Evolutionary conservation across 352 stramenopile species (phyloP).

Genomic region (Phytopythium vexans): DNA sequence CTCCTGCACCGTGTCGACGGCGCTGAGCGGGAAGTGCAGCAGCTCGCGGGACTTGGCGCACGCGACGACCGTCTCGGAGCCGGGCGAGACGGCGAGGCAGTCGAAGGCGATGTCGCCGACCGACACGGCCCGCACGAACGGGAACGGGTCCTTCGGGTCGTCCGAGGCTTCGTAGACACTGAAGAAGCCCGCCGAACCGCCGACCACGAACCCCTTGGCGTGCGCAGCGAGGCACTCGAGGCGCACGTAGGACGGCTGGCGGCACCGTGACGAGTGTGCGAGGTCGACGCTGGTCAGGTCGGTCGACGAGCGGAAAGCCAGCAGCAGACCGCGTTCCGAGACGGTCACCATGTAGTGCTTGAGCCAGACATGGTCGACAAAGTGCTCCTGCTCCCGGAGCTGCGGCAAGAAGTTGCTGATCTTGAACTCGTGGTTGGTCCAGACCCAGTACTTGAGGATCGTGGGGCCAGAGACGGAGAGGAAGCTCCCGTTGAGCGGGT

Average conservation of each 20-base stretch:
- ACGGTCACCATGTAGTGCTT: conserved; percentile 71
- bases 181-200: conserved; percentile 68
- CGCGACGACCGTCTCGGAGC: conserved; percentile 52
- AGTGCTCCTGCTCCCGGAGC: conserved; percentile 77
- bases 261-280: conserved; percentile 58
- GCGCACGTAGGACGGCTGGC: conserved; percentile 63
- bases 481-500: conserved; percentile 62
- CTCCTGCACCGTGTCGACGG: conserved; percentile 77
- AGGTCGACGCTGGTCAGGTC: conserved; percentile 60
- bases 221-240: conserved; percentile 67
- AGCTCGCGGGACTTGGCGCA: conserved; percentile 71
- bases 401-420: conserved; percentile 76
- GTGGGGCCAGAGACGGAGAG: conserved; percentile 75
- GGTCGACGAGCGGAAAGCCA: conserved; percentile 54
- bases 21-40: conserved; percentile 61
- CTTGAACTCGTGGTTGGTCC: conserved; percentile 75
- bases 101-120: conserved; percentile 77
- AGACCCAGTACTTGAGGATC: conserved; percentile 77
- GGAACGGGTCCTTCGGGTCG: conserved; percentile 73
- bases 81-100: conserved; percentile 65
- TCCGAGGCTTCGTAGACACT: conserved; percentile 76
- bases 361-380: conserved; percentile 77
- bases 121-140: conserved; percentile 64
- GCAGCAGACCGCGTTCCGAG: conserved; percentile 60
- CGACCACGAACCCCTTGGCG: conserved; percentile 72